A percentile compares a stretch with the other conserved stretches of the same genome.
These are phyloP conservation scores for Phytophthora nicotianae DNA, from an alignment of 352 stramenopile genomes.

Conservation along the genomic window DNA sequence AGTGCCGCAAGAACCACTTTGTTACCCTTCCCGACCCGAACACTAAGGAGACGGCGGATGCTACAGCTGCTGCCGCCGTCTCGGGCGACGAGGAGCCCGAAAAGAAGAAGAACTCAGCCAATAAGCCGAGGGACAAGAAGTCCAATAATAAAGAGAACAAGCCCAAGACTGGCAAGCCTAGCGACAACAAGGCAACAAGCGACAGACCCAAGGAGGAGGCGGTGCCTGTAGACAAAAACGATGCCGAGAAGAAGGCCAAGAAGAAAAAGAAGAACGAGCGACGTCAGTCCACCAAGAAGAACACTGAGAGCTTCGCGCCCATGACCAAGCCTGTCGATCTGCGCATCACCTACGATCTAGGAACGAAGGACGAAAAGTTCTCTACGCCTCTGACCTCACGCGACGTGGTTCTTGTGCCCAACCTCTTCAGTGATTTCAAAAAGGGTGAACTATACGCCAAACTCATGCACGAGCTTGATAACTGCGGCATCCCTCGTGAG, in stretches of 20 bases:
- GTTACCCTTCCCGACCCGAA: slow-evolving; percentile 35
- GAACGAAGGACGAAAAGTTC: slow-evolving; percentile 57
- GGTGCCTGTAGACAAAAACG: slow-evolving; percentile 15
- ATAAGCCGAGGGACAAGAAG: slow-evolving; percentile 12
- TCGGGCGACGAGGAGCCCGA: slow-evolving; percentile 19
- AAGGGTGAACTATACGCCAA: slow-evolving; percentile 74
- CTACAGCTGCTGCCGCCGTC: neutral
- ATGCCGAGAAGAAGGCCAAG: slow-evolving; percentile 38
- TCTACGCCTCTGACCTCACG: slow-evolving; percentile 62
- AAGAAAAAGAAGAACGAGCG: slow-evolving; percentile 48
- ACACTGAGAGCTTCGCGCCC: slow-evolving; percentile 80
- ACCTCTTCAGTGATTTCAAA: slow-evolving; percentile 79
- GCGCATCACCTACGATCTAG: slow-evolving; percentile 73
- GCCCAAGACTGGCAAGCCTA: neutral
- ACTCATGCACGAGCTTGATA: slow-evolving; percentile 66
- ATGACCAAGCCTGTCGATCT: slow-evolving; percentile 74
- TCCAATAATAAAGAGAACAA: neutral
- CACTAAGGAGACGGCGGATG: slow-evolving; percentile 8
- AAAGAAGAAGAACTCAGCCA: slow-evolving; percentile 27
- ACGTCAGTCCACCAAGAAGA: slow-evolving; percentile 61
- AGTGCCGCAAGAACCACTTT: slow-evolving; percentile 65
- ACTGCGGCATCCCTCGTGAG: slow-evolving; percentile 68
- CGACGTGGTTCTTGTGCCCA: slow-evolving; percentile 71
- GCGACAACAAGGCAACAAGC: slow-evolving; percentile 6
- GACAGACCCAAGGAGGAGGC: slow-evolving; percentile 25